These are phyloP conservation scores for Heliamphora exappendiculata DNA, from an alignment of 148 eudicot species.

Conservation along the genomic window DNA sequence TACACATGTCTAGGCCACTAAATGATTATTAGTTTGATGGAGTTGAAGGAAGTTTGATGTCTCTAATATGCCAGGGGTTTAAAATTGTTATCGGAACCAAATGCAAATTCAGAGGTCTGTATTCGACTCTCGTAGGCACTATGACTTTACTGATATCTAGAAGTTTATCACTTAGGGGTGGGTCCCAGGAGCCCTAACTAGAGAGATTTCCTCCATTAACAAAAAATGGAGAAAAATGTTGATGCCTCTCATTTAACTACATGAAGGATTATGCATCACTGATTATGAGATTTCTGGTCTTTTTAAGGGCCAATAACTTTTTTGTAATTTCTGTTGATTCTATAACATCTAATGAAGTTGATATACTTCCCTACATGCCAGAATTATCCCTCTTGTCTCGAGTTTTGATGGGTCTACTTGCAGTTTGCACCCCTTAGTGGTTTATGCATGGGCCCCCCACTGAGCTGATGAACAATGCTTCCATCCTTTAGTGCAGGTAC, in stretches of 20 bases:
- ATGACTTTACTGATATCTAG: not conserved
- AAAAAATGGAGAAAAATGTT: not conserved
- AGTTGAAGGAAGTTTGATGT: not conserved
- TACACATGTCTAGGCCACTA: not conserved
- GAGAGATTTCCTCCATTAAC: no score
- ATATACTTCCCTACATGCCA: not conserved
- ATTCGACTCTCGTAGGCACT: not conserved
- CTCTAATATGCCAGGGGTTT: no score
- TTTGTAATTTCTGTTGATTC: not conserved
- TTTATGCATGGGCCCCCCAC: slow-evolving; percentile 24
- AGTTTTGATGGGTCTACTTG: slow-evolving; percentile 12
- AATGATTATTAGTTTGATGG: not conserved
- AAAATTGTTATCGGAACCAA: not conserved
- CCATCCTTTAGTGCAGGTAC: slow-evolving; percentile 25
- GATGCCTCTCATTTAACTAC: not conserved
- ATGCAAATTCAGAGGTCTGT: not conserved
- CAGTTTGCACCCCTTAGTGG: slow-evolving; percentile 29
- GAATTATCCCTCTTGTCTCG: slow-evolving; percentile 3
- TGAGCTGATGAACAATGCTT: slow-evolving; percentile 10
- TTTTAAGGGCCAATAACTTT: not conserved
- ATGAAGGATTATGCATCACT: not conserved
- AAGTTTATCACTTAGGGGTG: not conserved
- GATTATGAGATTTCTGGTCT: not conserved
- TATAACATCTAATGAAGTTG: not conserved
- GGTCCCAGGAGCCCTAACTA: no score